These are phyloP conservation scores for Westerdykella ornata DNA, from an alignment of 2,329 filamentous ascomycete genomes.

Conservation along the genomic window DNA sequence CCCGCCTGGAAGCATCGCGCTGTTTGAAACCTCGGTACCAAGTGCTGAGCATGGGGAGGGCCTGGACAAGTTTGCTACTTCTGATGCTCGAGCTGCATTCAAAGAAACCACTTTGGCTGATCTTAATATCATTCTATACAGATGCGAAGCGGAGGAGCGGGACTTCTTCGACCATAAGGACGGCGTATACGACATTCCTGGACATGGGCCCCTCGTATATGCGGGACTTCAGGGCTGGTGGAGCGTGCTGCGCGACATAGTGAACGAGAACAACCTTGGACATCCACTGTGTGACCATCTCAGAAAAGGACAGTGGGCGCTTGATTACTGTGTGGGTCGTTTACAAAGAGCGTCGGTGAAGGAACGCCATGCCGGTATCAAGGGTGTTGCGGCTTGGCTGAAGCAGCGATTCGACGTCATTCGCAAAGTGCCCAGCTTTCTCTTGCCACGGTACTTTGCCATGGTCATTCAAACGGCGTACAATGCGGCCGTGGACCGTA, in stretches of 20 bases:
- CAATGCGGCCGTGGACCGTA: slow-evolving; percentile 70
- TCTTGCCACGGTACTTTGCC: slow-evolving; percentile 89
- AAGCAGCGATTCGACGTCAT: slow-evolving; percentile 80
- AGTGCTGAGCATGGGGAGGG: slow-evolving; percentile 75
- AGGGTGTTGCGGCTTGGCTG: slow-evolving; percentile 68
- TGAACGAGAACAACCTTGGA: slow-evolving; percentile 81
- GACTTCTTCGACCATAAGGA: slow-evolving; percentile 73
- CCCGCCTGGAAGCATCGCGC: slow-evolving; percentile 84
- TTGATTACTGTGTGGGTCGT: slow-evolving; percentile 79
- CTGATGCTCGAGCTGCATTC: slow-evolving; percentile 73
- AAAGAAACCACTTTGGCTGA: slow-evolving; percentile 67
- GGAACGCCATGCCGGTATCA: slow-evolving; percentile 56
- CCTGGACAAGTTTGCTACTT: slow-evolving; percentile 79
- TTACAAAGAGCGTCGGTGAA: slow-evolving; percentile 65
- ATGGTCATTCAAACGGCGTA: slow-evolving; percentile 84
- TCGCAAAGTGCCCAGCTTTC: slow-evolving; percentile 75
- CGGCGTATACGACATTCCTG: slow-evolving; percentile 83
- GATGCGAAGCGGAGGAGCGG: slow-evolving; percentile 81
- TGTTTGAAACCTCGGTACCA: slow-evolving; percentile 95
- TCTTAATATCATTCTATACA: slow-evolving; percentile 86
- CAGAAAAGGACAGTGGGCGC: slow-evolving; percentile 81
- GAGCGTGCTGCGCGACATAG: slow-evolving; percentile 79
- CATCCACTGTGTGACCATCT: slow-evolving; percentile 92
- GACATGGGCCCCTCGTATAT: slow-evolving; percentile 78
- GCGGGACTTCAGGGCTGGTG: slow-evolving; percentile 98